Base-by-base conservation (phyloP, 176 grass and related monocot genomes). In the Avena eriantha region DNA sequence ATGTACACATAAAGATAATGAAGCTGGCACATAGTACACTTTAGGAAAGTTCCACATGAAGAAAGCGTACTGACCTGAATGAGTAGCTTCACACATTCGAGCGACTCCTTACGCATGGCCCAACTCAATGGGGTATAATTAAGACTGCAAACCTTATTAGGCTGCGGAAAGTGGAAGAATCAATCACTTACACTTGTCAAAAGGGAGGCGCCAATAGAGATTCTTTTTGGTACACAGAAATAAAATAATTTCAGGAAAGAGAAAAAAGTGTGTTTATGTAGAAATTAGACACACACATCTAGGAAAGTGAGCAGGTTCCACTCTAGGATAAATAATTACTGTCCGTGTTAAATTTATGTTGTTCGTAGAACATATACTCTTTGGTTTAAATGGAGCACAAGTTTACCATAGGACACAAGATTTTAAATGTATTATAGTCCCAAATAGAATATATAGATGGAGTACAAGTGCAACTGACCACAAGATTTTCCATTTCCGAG, bases 141-240 rank as follows among this genome's bases (percentile, higher is more conserved):
- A 78, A 58, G 76, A 55, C 19, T 35, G 76, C 35, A 57, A 39
- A 78, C 31, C 51, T n/a, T 78, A 19, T 58, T 78, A 78, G 76
- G 53, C 76, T 58, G 51, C 13, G 29, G 19, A 77, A 78, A 58
- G 51, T 56, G 76, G 17, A 78, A 57, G 15, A 78, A 53, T 77
- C 3, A 77, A 55, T 33, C 9, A 11, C 74, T 77, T 77, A 19
- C 16, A 19, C 9, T 77, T 21, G 60, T 64, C 13, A 17, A 77
- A 78, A 34, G 53, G 17, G 24, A 76, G 60, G 3, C 23, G 5
- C 60, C 4, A 29, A 11, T 64, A 64, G 60, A 64, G 60, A 29
- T 33, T 15, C 16, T 33, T 3, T 66, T 10, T 16, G 26, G 14
- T 66, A 33, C 26, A n/a, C 49, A 77, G 4, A 35, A 77, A 6